Base-by-base conservation (phyloP, 768 basidiomycete genomes). In the Suillus subalutaceus region DNA sequence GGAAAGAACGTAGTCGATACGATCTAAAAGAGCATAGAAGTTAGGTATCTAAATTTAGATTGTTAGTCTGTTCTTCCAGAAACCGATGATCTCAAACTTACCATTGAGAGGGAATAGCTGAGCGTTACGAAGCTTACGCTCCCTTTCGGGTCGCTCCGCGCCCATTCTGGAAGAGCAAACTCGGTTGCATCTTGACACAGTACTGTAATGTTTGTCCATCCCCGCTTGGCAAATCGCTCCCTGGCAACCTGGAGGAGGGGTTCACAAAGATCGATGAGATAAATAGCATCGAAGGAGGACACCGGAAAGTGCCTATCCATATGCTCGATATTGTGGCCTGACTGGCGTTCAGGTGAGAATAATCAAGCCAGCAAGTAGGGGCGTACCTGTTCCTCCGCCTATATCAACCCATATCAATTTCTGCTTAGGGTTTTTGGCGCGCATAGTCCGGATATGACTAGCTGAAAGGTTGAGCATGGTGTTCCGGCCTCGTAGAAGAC, bases 391-490 rank as follows among this genome's bases (percentile, higher is more conserved):
- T 35, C 90, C 91, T 40, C 91, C 91, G 18, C 91, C 90, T 64
- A 93, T 86, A 72, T 93, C 91, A 20, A 93, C 82, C 91, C 91
- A 93, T 16, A 93, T 82, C 20, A 90, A 82, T 16, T 81, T 80
- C 72, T 84, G 83, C 0, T 78, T 74, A 0, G 82, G 80, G 7
- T 80, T 69, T 32, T 72, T 72, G 43, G 73, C 74, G 6, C 80
- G 80, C 56, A 90, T 79, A 3, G 82, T 77, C 40, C 80, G 80
- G 9, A 92, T 77, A 69, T 92, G 90, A 41, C 84, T 83, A 0
- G 89, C 88, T 4, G 85, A 84, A n/a, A 92, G 80, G 63, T 81
- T 82, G 15, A 91, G 81, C 88, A 93, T 90, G 18, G 90, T 91
- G 70, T 88, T 84, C 26, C 92, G 80, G 0, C 92, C 92, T 12